Conservation (phyloP, 768 basidiomycete species). For the Amylocystis lapponica region DNA sequence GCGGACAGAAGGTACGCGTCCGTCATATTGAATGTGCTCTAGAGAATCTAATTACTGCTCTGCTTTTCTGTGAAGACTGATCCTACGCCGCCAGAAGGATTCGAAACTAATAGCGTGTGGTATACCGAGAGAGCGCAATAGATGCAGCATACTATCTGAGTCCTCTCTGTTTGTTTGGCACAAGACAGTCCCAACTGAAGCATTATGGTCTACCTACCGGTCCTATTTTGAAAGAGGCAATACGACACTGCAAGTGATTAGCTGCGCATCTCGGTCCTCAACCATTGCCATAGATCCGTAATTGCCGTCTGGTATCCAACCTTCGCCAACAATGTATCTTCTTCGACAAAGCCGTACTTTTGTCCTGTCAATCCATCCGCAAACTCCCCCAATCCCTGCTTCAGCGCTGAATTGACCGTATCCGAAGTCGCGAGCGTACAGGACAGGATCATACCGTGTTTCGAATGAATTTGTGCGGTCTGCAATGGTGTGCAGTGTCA, state of each 20-base stretch:
- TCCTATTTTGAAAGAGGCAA: too few relatives aligned
- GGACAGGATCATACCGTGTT: conserved; percentile 58
- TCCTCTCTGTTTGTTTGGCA: not conserved
- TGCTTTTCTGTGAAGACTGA: conserved; percentile 43
- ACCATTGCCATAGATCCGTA: conserved; percentile 27
- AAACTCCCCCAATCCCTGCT: conserved; percentile 19
- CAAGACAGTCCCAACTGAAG: not conserved
- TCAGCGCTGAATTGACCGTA: conserved; percentile 7
- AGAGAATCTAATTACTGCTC: not conserved
- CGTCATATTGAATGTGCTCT: not conserved
- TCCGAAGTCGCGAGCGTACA: conserved; percentile 31
- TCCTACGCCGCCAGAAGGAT: conserved; percentile 60
- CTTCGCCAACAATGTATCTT: conserved; percentile 10
- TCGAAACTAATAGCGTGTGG: conserved; percentile 73
- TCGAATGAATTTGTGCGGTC: conserved; percentile 49
- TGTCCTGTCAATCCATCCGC: conserved; percentile 27
- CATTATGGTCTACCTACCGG: not conserved
- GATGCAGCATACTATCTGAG: not conserved
- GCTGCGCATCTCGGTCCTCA: conserved; percentile 25
- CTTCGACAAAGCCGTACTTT: conserved; percentile 35
- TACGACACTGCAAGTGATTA: conserved; percentile 7
- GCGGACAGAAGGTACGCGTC: conserved; percentile 77
- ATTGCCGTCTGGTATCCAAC: conserved; percentile 3
- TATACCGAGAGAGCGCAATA: conserved; percentile 47
- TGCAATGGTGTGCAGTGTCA: conserved; percentile 17